A percentile compares a stretch with the other conserved stretches of the same genome.
phyloP scores from a whole-genome alignment of 148 eudicot genomes.

The Cornus kousa region DNA sequence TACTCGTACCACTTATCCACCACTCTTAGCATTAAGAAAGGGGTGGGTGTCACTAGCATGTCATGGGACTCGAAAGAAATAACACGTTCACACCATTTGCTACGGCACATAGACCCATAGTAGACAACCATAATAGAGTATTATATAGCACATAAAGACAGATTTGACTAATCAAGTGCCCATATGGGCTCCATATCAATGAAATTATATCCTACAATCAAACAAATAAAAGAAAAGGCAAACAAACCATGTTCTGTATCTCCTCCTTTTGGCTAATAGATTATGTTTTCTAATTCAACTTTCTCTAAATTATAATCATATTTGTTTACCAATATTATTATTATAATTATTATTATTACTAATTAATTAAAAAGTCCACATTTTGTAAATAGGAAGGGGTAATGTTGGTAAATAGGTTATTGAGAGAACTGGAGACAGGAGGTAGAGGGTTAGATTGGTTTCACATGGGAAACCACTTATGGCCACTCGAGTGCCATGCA shows the following conservation, averaged over 20 bases:
- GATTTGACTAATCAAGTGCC: slow-evolving; percentile 13
- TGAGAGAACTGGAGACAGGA: not conserved
- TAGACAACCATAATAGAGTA: not conserved
- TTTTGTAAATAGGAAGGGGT: not conserved
- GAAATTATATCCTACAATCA: too few species aligned
- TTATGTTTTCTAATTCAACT: too few species aligned
- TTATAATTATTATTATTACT: too few species aligned
- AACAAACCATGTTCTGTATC: too few species aligned
- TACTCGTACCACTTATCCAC: not conserved
- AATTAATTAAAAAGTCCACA: too few species aligned
- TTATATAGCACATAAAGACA: not conserved
- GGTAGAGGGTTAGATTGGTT: not conserved
- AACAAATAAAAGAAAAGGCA: too few species aligned
- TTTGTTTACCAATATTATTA: too few species aligned
- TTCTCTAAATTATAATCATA: too few species aligned
- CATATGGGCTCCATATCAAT: not conserved
- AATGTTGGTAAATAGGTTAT: not conserved
- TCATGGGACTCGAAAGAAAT: not conserved
- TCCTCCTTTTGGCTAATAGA: too few species aligned
- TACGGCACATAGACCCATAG: not conserved
- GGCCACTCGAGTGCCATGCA: slow-evolving; percentile 21
- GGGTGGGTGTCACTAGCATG: slow-evolving; percentile 15
- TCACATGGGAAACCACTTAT: slow-evolving; percentile 31
- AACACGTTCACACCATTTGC: slow-evolving; percentile 13
- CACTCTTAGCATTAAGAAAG: not conserved